These are phyloP conservation scores for Vitis rupestris DNA, from an alignment of 164 flowering plant genomes.

Conservation along the genomic window DNA sequence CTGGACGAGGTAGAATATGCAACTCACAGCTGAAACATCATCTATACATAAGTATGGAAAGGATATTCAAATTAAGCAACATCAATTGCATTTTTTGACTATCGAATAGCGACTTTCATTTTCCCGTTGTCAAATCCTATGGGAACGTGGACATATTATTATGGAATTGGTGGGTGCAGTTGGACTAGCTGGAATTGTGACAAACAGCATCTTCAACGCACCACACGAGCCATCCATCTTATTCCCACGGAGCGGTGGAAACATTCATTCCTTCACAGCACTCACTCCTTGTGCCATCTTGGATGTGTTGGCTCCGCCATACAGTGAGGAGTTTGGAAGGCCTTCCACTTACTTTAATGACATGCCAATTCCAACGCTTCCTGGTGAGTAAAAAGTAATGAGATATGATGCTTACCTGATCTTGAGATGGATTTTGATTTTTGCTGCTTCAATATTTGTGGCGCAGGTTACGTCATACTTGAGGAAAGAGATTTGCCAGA, in stretches of 20 bases:
- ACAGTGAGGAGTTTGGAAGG: conserved; percentile 36
- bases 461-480: conserved; percentile 26
- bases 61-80: too few relatives aligned
- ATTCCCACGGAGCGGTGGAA: conserved; percentile 42
- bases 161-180: conserved; percentile 19
- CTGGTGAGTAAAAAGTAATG: conserved; percentile 13
- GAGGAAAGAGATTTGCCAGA: conserved; percentile 30
- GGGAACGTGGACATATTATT: not conserved
- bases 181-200: conserved; percentile 28
- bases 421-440: not conserved
- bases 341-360: conserved; percentile 36
- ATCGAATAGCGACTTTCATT: too few relatives aligned
- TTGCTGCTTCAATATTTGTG: not conserved
- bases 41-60: too few relatives aligned
- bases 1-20: too few relatives aligned
- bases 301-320: conserved; percentile 43
- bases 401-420: not conserved
- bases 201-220: conserved; percentile 26
- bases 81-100: too few relatives aligned
- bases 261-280: conserved; percentile 40
- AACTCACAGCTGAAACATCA: too few relatives aligned
- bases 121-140: not conserved
- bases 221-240: conserved; percentile 32
- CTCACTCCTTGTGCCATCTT: conserved; percentile 41
- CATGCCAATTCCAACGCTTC: conserved; percentile 23